phyloP scores from a whole-genome alignment of 441 rosid species.

The Erodium texanum region DNA sequence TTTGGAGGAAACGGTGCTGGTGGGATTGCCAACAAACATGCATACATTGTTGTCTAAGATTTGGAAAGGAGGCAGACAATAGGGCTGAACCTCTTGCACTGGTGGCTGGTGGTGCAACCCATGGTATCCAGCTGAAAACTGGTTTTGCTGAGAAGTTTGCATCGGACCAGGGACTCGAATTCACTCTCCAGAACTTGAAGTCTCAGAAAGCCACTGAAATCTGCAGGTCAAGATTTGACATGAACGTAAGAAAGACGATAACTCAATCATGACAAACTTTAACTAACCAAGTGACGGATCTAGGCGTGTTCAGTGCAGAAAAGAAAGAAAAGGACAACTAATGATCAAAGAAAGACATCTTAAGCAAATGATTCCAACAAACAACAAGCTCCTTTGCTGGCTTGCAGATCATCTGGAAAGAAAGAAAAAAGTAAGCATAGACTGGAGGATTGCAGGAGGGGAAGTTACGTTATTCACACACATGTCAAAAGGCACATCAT shows the following conservation, averaged over 20 bases:
- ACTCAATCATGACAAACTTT: not conserved
- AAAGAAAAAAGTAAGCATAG: too few species aligned
- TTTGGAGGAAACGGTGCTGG: slow-evolving; percentile 34
- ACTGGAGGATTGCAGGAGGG: too few species aligned
- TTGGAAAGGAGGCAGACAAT: slow-evolving; percentile 30
- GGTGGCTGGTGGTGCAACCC: slow-evolving; percentile 38
- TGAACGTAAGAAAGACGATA: not conserved
- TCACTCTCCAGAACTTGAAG: too few species aligned
- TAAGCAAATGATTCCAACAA: too few species aligned
- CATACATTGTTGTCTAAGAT: slow-evolving; percentile 23
- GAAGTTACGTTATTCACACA: too few species aligned
- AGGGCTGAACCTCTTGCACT: slow-evolving; percentile 25
- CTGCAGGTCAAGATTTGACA: not conserved
- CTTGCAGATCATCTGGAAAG: too few species aligned
- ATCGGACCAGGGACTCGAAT: slow-evolving; percentile 17
- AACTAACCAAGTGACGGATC: not conserved
- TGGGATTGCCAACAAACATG: slow-evolving; percentile 34
- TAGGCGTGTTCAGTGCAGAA: not conserved
- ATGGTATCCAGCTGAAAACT: slow-evolving; percentile 27
- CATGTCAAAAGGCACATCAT: too few species aligned
- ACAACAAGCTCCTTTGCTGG: too few species aligned
- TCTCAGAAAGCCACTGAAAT: not conserved
- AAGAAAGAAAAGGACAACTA: too few species aligned
- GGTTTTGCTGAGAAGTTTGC: slow-evolving; percentile 44
- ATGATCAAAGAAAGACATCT: too few species aligned